Evolutionary conservation across 331 rosid species (phyloP).

Genomic region (Acacia concinna): DNA sequence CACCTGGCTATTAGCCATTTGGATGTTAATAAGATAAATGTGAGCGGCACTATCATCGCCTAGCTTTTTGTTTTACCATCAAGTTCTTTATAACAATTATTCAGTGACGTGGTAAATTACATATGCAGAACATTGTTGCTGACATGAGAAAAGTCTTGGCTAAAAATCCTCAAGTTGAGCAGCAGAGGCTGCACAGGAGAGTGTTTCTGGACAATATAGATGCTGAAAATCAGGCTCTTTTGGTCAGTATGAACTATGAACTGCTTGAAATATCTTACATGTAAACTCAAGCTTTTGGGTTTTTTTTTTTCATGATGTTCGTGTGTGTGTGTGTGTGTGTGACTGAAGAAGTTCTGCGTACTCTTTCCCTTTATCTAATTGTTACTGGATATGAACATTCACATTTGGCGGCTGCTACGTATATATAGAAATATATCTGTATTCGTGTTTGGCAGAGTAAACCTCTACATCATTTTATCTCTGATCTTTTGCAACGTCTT

Average conservation of each 20-base stretch:
- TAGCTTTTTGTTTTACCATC: conserved; percentile 6
- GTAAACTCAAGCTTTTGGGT: background rate
- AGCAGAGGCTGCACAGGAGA: conserved; percentile 87
- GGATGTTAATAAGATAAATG: conserved; percentile 85
- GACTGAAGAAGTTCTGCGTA: too few species aligned
- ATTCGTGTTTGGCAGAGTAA: background rate
- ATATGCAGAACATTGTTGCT: conserved; percentile 75
- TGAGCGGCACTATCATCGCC: conserved; percentile 45
- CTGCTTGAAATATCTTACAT: background rate
- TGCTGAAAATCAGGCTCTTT: conserved; percentile 86
- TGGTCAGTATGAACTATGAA: conserved; percentile 39
- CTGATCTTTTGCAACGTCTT: conserved; percentile 26
- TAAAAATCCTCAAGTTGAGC: conserved; percentile 95
- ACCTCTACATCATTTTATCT: background rate
- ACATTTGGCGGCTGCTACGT: background rate
- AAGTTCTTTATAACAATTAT: background rate
- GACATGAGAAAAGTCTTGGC: conserved; percentile 97
- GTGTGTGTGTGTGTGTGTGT: too few species aligned
- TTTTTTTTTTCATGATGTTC: too few species aligned
- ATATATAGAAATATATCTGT: background rate
- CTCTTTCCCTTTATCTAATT: too few species aligned
- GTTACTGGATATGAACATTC: too few species aligned
- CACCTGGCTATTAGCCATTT: conserved; percentile 81
- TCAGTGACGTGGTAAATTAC: conserved; percentile 2
- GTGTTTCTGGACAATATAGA: conserved; percentile 75